Evolutionary conservation across 352 stramenopile genomes (phyloP).

Genomic region (Pythium periplocum): DNA sequence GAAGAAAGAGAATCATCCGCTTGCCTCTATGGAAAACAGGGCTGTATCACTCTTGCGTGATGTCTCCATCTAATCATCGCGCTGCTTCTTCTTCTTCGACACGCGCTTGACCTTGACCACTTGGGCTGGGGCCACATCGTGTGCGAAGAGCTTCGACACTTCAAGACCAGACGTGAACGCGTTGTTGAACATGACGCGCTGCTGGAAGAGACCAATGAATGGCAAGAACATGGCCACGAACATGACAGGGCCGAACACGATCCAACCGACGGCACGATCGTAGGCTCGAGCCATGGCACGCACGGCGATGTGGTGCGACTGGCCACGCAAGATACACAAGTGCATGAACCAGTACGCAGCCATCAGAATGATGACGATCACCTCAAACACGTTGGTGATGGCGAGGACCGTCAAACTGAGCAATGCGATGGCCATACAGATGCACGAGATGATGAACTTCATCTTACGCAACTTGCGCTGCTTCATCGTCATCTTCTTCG

Average conservation of each 20-base stretch:
- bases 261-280: conserved; percentile 26
- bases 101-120: conserved; percentile 25
- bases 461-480: conserved; percentile 30
- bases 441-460: conserved; percentile 28
- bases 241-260: conserved; percentile 32
- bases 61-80: no score
- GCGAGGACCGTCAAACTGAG: conserved; percentile 20
- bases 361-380: conserved; percentile 18
- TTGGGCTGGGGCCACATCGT: conserved; percentile 23
- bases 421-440: conserved; percentile 14
- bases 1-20: no score
- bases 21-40: no score
- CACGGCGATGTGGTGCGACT: conserved; percentile 23
- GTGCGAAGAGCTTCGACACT: conserved; percentile 33
- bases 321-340: conserved; percentile 21
- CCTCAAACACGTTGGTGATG: conserved; percentile 25
- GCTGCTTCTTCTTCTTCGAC: conserved; percentile 25
- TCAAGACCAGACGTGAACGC: conserved; percentile 64
- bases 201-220: conserved; percentile 34
- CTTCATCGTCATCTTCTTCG: conserved; percentile 36
- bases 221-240: conserved; percentile 41
- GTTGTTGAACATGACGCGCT: conserved; percentile 54
- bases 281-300: conserved; percentile 17
- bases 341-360: conserved; percentile 29
- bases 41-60: no score